Conservation (phyloP, 2,329 filamentous ascomycete species). For the Aspergillus hiratsukae region DNA sequence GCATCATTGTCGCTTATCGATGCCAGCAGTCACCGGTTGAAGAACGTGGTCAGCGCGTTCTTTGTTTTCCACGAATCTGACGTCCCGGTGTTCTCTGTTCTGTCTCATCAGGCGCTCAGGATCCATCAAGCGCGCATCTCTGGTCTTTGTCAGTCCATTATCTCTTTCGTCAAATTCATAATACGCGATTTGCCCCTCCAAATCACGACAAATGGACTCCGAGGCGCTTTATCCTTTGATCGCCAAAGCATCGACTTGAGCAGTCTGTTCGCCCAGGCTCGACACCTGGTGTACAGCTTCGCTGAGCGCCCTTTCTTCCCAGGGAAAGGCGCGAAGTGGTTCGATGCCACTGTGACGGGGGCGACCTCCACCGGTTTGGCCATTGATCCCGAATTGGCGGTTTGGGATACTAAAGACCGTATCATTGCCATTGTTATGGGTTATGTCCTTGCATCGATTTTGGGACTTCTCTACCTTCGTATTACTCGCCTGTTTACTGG, state of each 20-base stretch:
- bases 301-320: constrained; percentile 17
- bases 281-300: constrained; percentile 20
- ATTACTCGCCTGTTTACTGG: constrained; percentile 65
- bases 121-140: constrained; percentile 54
- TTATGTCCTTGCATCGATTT: constrained; percentile 69
- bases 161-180: constrained; percentile 40
- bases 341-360: constrained; percentile 20
- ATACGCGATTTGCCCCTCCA: constrained; percentile 35
- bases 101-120: constrained; percentile 67
- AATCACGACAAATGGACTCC: constrained; percentile 24
- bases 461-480: constrained; percentile 75
- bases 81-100: constrained; percentile 70
- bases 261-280: constrained; percentile 11
- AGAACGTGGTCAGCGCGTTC: constrained; percentile 34
- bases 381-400: constrained; percentile 57
- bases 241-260: constrained; percentile 14
- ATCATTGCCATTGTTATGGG: constrained; percentile 73
- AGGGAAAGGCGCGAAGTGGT: constrained; percentile 24
- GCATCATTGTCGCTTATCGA: constrained; percentile 41
- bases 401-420: constrained; percentile 66
- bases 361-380: constrained; percentile 17
- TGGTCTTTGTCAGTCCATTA: constrained; percentile 38
- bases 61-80: constrained; percentile 51
- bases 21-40: constrained; percentile 37
- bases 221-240: constrained; percentile 18